Evolutionary conservation across 2,329 filamentous ascomycete species (phyloP), one percentile per base, ranked within the genome.

Genomic region (Didymella pinodella): DNA sequence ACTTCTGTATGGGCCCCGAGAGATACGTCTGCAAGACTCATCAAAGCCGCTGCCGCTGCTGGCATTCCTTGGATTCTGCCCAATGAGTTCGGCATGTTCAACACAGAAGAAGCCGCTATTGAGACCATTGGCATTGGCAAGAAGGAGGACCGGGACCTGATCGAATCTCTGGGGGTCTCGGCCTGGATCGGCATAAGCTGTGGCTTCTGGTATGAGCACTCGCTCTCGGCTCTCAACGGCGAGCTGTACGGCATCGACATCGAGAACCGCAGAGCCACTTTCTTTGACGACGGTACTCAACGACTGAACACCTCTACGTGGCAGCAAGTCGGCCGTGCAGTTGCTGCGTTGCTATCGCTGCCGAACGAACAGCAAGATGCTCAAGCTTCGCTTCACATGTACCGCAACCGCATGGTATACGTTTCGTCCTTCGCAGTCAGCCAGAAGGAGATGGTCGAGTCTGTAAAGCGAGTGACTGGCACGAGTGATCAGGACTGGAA

Each of bases 41-140:
- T 79, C 44, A 59, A 66, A 7, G 77, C 75, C 1, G 77, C 78
- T 11, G 72, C 66, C 2, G 67, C 74, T 34, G 79, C 78, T 4
- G 71, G 70, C 10, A 75, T 80, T 6, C 57, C 65, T 2, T 80
- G 69, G 67, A 67, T 81, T 47, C 47, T 80, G 28, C 78, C 78
- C 7, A 80, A 80, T 47, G 68, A 72, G 12, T 79, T 70, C 54
- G 69, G 71, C n/a, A 68, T 66, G 45, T 75, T 78, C 59, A 66
- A 75, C 55, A 66, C 69, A 18, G 64, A 54, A 0, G 34, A 52
- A 26, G 49, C 50, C 7, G 46, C 61, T 1, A 53, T 59, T 12
- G 58, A 63, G 8, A 29, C 54, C 7, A 31, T 65, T 3, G 62
- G 62, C 1, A 22, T 54, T 2, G 48, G 45, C 22, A 68, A 70